Evolutionary conservation across 1,284 basidiomycete genomes (phyloP), one percentile per base, ranked within the genome.

Genomic region (Coriolopsis trogii): DNA sequence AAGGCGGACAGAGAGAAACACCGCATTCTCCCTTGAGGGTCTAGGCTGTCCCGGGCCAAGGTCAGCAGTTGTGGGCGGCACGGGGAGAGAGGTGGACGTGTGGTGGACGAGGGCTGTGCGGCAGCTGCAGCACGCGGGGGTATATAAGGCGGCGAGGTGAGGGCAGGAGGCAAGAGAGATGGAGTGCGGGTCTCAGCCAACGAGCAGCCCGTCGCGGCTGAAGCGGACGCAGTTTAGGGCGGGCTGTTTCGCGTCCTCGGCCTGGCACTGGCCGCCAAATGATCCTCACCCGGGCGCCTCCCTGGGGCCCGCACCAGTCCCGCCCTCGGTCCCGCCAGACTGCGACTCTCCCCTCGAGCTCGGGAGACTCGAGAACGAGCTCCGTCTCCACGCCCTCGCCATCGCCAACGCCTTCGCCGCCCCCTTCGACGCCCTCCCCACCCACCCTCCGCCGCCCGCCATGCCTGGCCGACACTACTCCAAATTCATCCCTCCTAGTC

Each of bases 401-500:
- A 29, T 43, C 25, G 41, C 40, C 21, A 30, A 16, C 30, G 37
- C 45, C 25, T 42, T 50, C 44, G 28, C 21, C 28, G 16, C 23
- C 43, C 41, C 7, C 39, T 40, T 39, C 46, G 46, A 38, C 37
- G 34, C 20, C 37, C 31, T 31, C 41, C 23, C 43, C 26, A 30
- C 20, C 38, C 28, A 20, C 12, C 24, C 37, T 29, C 30, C 37
- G 20, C 29, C 16, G 7, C 26, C 24, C 45, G 38, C 52, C 26
- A 68, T 63, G 61, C 60, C 55, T 12, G 52, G 51, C 20, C 75
- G 73, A 33, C 73, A 73, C 49, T 88, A 88, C 66, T 87, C 84
- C 41, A 77, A 81, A n/a, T 78, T 85, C 56, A 75, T 76, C 1
- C 82, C 83, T 21, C 85, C 86, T 5, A 76, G 73, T 18, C 76